These are phyloP conservation scores for Wickerhamomyces kurtzmanii DNA, from an alignment of 805 yeast genomes.

Conservation along the genomic window DNA sequence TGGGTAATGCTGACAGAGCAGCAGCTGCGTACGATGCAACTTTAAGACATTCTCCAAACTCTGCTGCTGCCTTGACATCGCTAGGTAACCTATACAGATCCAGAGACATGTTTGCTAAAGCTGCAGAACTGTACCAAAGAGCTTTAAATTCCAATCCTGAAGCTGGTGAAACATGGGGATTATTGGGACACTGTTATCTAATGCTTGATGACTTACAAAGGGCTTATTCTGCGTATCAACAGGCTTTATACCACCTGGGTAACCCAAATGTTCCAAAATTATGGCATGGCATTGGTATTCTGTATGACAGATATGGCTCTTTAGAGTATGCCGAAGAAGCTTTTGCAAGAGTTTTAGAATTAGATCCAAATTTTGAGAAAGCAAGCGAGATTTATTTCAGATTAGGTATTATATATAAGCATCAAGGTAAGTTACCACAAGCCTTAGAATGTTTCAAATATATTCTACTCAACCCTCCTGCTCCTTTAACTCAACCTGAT, in stretches of 20 bases:
- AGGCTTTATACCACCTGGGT: conserved; percentile 82
- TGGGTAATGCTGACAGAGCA: conserved; percentile 86
- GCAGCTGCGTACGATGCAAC: conserved; percentile 84
- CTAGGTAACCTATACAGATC: conserved; percentile 84
- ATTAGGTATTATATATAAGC: conserved; percentile 92
- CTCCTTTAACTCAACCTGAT: conserved; percentile 92
- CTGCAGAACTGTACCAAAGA: conserved; percentile 88
- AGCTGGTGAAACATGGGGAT: conserved; percentile 96
- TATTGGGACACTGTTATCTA: conserved; percentile 90
- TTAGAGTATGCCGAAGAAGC: conserved; percentile 98
- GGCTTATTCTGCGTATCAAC: conserved; percentile 94
- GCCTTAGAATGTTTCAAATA: conserved; percentile 94
- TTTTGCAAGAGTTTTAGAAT: conserved; percentile 87
- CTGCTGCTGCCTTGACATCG: conserved; percentile 76
- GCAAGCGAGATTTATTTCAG: conserved; percentile 95
- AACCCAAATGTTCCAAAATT: conserved; percentile 93
- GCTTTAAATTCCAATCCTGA: conserved; percentile 76
- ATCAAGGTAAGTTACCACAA: conserved; percentile 77
- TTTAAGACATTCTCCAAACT: conserved; percentile 75
- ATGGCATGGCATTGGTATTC: conserved; percentile 98
- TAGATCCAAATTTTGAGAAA: conserved; percentile 94
- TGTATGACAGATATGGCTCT: conserved; percentile 93
- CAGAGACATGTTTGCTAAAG: conserved; percentile 84
- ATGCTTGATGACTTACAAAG: conserved; percentile 95
- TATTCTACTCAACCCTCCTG: conserved; percentile 84